phyloP scores from a whole-genome alignment of 352 stramenopile species.

The Aphanomyces cochlioides region DNA sequence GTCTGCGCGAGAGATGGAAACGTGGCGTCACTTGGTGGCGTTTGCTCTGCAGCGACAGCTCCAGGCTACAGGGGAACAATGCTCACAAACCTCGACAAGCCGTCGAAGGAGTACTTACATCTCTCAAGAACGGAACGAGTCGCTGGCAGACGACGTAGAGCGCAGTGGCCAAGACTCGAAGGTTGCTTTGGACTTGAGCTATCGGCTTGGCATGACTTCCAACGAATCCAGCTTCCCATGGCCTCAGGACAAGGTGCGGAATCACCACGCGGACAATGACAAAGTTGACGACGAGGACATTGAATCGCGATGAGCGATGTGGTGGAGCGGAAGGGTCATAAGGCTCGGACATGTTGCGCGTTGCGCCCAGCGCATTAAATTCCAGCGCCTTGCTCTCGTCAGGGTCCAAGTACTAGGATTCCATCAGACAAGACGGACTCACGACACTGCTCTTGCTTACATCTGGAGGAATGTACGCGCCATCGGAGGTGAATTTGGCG shows the following conservation, averaged over 20 bases:
- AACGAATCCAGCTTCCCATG: slow-evolving; percentile 45
- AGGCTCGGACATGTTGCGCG: slow-evolving; percentile 39
- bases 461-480: slow-evolving; percentile 57
- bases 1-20: neutral
- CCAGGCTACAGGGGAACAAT: neutral
- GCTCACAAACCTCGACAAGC: neutral
- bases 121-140: slow-evolving; percentile 11
- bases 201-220: neutral
- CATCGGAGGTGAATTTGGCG: slow-evolving; percentile 48
- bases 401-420: slow-evolving; percentile 33
- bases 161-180: slow-evolving; percentile 13
- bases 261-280: slow-evolving; percentile 57
- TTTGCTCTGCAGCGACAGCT: neutral
- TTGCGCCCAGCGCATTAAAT: slow-evolving; percentile 56
- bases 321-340: neutral
- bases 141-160: slow-evolving; percentile 19
- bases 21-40: neutral
- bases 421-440: slow-evolving; percentile 17
- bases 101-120: neutral
- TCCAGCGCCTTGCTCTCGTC: slow-evolving; percentile 44
- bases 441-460: slow-evolving; percentile 31
- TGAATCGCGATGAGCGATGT: slow-evolving; percentile 37
- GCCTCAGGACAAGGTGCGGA: slow-evolving; percentile 50
- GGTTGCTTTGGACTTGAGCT: slow-evolving; percentile 17
- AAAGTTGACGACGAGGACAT: slow-evolving; percentile 63